Evolutionary conservation across 768 basidiomycete species (phyloP).

Genomic region (Hortiboletus campestris): DNA sequence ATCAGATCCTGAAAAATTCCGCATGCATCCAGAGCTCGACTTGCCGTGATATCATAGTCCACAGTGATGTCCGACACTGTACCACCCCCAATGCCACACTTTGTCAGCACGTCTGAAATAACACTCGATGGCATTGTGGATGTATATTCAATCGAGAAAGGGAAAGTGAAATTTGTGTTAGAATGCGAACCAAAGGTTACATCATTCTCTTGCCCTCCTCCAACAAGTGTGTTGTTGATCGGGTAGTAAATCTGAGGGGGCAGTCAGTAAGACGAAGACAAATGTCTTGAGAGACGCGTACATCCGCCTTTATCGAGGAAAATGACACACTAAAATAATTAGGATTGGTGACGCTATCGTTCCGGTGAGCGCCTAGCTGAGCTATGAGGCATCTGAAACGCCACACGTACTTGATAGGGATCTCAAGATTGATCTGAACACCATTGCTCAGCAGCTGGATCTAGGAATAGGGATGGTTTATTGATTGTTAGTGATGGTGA

Average conservation of each 20-base stretch:
- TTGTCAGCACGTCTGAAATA: constrained; percentile 57
- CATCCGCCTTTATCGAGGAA: constrained; percentile 60
- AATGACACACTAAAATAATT: constrained; percentile 76
- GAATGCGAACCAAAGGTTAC: constrained; percentile 50
- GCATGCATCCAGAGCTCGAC: neutral
- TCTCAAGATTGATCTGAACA: constrained; percentile 55
- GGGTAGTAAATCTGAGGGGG: constrained; percentile 66
- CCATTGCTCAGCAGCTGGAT: constrained; percentile 42
- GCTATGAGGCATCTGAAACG: neutral
- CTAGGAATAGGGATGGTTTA: constrained; percentile 28
- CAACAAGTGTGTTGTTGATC: constrained; percentile 65
- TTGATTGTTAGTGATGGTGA: neutral
- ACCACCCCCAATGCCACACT: constrained; percentile 55
- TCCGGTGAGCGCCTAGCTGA: constrained; percentile 4
- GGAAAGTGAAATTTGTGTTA: constrained; percentile 70
- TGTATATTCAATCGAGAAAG: constrained; percentile 66
- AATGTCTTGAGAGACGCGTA: constrained; percentile 26
- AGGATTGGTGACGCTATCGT: constrained; percentile 68
- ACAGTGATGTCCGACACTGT: constrained; percentile 51
- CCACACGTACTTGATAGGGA: constrained; percentile 61
- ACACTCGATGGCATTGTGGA: constrained; percentile 53
- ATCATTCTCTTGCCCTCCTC: constrained; percentile 51
- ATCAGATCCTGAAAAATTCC: constrained; percentile 7
- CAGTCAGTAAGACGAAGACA: constrained; percentile 1
- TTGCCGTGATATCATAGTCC: constrained; percentile 64